Evolutionary conservation across 148 eudicot species (phyloP), one percentile per base, ranked within the genome.

Genomic region (Rhododendron mucronatum): DNA sequence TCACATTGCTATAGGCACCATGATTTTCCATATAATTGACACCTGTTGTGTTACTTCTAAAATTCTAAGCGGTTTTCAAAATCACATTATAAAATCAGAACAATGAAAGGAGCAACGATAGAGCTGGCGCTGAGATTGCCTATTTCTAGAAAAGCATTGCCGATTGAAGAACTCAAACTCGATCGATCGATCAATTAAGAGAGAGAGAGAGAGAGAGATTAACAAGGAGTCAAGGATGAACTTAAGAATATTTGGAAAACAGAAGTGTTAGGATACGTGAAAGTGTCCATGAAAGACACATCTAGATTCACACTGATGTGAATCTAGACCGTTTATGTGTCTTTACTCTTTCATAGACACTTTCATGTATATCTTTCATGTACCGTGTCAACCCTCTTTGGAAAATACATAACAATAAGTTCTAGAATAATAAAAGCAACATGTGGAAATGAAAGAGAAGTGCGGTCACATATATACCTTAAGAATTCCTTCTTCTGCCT

Each of bases 401-500:
- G 57, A 47, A 47, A 47, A 9, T 47, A 47, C 11, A 14, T 55
- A 33, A 14, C 21, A 16, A 74, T 1, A 35, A 74, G n/a, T 71
- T 80, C 55, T 14, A 44, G 51, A 51, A 51, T 4, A 51, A 51
- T 51, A 51, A 57, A 16, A 57, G 23, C 63, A 57, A 57, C n/a
- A 14, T 13, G n/a, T 5, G 63, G 23, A 57, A 20, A 57, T 20
- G 63, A 16, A 57, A 57, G 8, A 4, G 23, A 57, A 57, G 63
- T 57, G 63, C 10, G 63, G 63, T 57, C 63, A 57, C 63, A 57
- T 41, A 0, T 41, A 41, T 90, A 96, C 99, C 98, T 93, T 90
- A 55, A 96, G 94, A 50, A 75, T 84, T 90, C 99, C 99, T 83
- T 90, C 87, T 81, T 92, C 93, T 51, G 84, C 95, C 33, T 84